Conservation (phyloP, 2,329 filamentous ascomycete genomes). For the Aspergillus piperis region DNA sequence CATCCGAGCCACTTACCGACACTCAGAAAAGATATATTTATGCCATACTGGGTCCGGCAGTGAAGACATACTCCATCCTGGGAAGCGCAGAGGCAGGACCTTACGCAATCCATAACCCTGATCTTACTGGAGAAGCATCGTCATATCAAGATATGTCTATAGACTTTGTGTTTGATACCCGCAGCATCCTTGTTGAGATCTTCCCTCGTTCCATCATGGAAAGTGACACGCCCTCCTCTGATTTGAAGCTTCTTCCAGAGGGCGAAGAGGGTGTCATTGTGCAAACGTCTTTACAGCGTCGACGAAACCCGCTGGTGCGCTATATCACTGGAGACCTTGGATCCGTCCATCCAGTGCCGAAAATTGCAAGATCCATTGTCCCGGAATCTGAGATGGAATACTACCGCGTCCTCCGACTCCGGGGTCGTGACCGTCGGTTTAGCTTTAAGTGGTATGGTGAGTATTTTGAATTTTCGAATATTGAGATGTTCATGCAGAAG, state of each 20-base stretch:
- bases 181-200: slow-evolving; percentile 43
- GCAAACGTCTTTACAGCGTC: slow-evolving; percentile 45
- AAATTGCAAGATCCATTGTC: neutral
- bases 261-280: slow-evolving; percentile 44
- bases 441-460: slow-evolving; percentile 47
- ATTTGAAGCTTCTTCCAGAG: neutral
- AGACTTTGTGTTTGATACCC: slow-evolving; percentile 45
- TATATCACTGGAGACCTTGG: slow-evolving; percentile 49
- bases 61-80: slow-evolving; percentile 44
- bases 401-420: slow-evolving; percentile 40
- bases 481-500: slow-evolving; percentile 28
- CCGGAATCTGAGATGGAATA: slow-evolving; percentile 21
- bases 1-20: slow-evolving; percentile 43
- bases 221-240: neutral
- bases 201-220: slow-evolving; percentile 22
- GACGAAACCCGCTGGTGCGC: slow-evolving; percentile 48
- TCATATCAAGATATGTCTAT: slow-evolving; percentile 13
- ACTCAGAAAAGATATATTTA: slow-evolving; percentile 37
- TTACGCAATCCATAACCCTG: slow-evolving; percentile 37
- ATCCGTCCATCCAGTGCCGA: slow-evolving; percentile 41
- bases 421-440: slow-evolving; percentile 46
- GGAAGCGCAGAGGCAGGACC: slow-evolving; percentile 50
- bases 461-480: slow-evolving; percentile 41
- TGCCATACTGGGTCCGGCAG: slow-evolving; percentile 27
- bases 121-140: slow-evolving; percentile 23